Evolutionary conservation across 202 grass and related monocot genomes (phyloP).

Genomic region (Dendrocalamus latiflorus): DNA sequence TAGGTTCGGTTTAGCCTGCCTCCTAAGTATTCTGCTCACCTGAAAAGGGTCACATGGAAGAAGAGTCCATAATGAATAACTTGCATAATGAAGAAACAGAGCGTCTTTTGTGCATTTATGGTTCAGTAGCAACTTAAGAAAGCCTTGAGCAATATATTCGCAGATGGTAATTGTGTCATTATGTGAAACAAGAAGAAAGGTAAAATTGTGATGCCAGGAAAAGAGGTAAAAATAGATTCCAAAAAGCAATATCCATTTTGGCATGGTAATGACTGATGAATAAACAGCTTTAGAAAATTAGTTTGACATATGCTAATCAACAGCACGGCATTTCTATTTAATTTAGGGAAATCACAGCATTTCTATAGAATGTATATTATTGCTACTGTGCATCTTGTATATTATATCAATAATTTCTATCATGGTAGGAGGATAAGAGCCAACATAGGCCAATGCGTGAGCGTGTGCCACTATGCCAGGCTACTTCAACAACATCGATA

Average conservation of each 20-base stretch:
- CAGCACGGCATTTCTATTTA: not conserved
- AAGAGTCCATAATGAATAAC: no score
- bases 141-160: not conserved
- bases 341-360: not conserved
- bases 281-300: not conserved
- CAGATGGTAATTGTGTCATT: not conserved
- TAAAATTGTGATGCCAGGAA: not conserved
- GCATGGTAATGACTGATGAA: not conserved
- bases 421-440: not conserved
- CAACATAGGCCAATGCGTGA: not conserved
- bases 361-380: no score
- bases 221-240: not conserved
- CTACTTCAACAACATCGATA: not conserved
- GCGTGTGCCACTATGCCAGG: not conserved
- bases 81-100: not conserved
- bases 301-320: no score
- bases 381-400: not conserved
- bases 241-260: slow-evolving; percentile 5
- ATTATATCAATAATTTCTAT: not conserved
- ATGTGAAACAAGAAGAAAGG: not conserved
- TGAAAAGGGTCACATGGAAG: slow-evolving; percentile 19
- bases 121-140: not conserved
- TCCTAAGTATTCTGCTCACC: slow-evolving; percentile 14
- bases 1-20: not conserved
- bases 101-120: not conserved